Evolutionary conservation across 2,329 filamentous ascomycete species (phyloP).

Genomic region (Xenoacremonium recifei): DNA sequence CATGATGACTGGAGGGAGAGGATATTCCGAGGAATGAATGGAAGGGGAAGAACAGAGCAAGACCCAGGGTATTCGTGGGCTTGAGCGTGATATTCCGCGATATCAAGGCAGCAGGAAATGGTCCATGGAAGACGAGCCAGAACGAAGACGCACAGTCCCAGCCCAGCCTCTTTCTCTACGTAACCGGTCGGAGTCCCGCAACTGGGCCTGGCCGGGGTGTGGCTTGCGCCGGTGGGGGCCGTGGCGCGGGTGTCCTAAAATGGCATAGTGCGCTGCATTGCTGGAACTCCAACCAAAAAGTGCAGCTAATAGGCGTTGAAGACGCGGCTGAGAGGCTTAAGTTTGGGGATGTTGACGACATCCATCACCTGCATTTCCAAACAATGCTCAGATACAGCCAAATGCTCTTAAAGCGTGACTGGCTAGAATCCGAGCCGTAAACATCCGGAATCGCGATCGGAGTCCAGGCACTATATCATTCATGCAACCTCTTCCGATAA

Average conservation of each 20-base stretch:
- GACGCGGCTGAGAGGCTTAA: too few species aligned
- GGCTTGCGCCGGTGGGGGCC: too few species aligned
- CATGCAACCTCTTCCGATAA: constrained; percentile 20
- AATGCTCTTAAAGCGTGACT: too few species aligned
- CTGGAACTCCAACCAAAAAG: too few species aligned
- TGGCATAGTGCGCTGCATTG: too few species aligned
- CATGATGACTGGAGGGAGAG: constrained; percentile 21
- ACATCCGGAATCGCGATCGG: neutral
- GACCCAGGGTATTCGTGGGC: constrained; percentile 1
- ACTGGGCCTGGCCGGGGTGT: too few species aligned
- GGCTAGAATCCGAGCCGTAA: neutral
- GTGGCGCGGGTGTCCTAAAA: too few species aligned
- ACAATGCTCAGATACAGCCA: too few species aligned
- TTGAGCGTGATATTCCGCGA: neutral
- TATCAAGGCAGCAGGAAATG: constrained; percentile 20
- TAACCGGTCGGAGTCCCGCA: too few species aligned
- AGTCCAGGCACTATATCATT: constrained; percentile 26
- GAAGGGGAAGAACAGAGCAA: constrained; percentile 1
- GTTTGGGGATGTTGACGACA: too few species aligned
- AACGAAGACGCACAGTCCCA: constrained; percentile 8
- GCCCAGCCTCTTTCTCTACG: constrained; percentile 13
- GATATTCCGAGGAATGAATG: constrained; percentile 10
- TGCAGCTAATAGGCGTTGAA: too few species aligned
- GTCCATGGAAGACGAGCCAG: constrained; percentile 8
- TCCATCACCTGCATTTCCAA: too few species aligned